Evolutionary conservation across 352 stramenopile species (phyloP).

Genomic region (Ophiocytium majus): DNA sequence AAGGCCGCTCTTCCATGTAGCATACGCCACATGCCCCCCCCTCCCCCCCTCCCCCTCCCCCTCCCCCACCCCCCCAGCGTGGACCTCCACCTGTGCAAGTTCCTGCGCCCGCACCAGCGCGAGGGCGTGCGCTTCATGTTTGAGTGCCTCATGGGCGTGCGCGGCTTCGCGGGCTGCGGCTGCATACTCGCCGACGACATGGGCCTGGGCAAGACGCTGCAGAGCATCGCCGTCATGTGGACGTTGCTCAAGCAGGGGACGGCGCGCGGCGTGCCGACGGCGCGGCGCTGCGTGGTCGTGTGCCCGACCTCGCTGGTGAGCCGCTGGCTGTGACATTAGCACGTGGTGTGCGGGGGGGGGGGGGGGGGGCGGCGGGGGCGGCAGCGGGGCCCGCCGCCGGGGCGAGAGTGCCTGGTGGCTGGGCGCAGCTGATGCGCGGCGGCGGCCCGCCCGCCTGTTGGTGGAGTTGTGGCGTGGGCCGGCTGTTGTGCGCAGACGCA

Average conservation of each 20-base stretch:
- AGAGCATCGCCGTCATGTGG: constrained; percentile 64
- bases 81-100: constrained; percentile 53
- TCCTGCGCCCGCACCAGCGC: constrained; percentile 58
- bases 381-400: no score
- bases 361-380: no score
- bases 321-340: constrained; percentile 59
- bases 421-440: no score
- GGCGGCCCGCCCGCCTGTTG: no score
- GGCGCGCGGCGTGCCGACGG: constrained; percentile 7
- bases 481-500: no score
- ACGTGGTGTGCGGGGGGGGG: no score
- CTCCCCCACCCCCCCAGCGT: constrained; percentile 20
- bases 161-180: constrained; percentile 53
- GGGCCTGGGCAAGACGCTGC: constrained; percentile 66
- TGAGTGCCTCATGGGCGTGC: constrained; percentile 59
- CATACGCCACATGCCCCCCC: no score
- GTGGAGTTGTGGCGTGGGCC: no score
- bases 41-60: no score
- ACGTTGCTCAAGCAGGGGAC: constrained; percentile 60
- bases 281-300: constrained; percentile 76
- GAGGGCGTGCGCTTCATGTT: constrained; percentile 61
- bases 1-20: no score
- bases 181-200: constrained; percentile 64
- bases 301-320: constrained; percentile 71
- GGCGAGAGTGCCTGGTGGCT: no score